Conservation (phyloP, 306 rosid genomes). For the Cucurbita pepo region DNA sequence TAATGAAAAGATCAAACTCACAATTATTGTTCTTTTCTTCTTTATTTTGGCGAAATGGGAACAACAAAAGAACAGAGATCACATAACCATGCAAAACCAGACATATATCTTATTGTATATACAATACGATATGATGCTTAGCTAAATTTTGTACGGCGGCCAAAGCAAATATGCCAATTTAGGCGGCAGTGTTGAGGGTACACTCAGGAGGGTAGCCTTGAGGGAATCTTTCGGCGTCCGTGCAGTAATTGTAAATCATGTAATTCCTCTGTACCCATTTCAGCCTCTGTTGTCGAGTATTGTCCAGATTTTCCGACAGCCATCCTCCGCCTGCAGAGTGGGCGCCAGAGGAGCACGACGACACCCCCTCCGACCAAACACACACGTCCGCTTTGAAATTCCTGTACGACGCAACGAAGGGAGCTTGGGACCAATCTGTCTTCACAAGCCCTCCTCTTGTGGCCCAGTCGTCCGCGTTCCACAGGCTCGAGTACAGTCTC, state of each 20-base stretch:
- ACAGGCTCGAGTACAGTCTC: conserved; percentile 45
- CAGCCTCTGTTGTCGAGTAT: conserved; percentile 16
- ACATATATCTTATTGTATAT: not conserved
- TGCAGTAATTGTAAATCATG: conserved; percentile 51
- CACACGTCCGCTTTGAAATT: conserved; percentile 50
- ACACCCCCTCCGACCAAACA: conserved; percentile 22
- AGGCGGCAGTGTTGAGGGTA: not conserved
- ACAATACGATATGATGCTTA: not conserved
- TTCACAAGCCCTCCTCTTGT: conserved; percentile 65
- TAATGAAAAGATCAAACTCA: not conserved
- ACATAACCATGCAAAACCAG: not conserved
- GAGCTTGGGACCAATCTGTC: conserved; percentile 50
- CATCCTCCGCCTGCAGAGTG: conserved; percentile 13
- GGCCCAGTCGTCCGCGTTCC: conserved; percentile 88
- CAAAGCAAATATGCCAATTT: not conserved
- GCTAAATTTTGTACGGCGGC: not conserved
- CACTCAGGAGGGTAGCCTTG: conserved; percentile 49
- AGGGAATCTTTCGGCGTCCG: conserved; percentile 34
- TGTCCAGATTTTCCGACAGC: conserved; percentile 32
- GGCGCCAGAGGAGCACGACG: conserved; percentile 26
- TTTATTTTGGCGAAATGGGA: not conserved
- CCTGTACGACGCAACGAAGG: conserved; percentile 44
- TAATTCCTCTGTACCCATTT: conserved; percentile 43
- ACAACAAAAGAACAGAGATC: not conserved
- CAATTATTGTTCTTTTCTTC: not conserved